A percentile compares a stretch with the other conserved stretches of the same genome.
These are phyloP conservation scores for Mycena sanguinolenta DNA, from an alignment of 768 basidiomycete genomes.

Conservation along the genomic window DNA sequence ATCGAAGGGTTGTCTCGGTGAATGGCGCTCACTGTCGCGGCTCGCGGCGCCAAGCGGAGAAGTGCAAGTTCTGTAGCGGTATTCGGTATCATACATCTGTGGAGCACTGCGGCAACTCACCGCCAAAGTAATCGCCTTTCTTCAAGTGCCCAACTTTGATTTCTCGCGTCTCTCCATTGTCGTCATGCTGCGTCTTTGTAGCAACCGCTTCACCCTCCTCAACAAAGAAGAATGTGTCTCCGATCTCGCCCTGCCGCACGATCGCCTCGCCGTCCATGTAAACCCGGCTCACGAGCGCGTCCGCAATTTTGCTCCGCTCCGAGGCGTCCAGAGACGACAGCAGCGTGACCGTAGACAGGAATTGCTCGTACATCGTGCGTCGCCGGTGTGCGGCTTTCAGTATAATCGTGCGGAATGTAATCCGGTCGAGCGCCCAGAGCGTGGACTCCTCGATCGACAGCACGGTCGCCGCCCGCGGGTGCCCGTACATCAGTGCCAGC, in stretches of 20 bases:
- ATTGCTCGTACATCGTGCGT: conserved; percentile 96
- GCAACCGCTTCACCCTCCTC: conserved; percentile 94
- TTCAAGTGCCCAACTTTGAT: conserved; percentile 80
- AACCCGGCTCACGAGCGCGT: conserved; percentile 88
- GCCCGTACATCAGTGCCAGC: conserved; percentile 97
- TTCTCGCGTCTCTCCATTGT: conserved; percentile 71
- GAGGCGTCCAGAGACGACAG: conserved; percentile 87
- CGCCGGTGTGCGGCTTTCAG: conserved; percentile 92
- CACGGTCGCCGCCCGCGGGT: conserved; percentile 95
- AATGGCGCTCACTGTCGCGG: conserved; percentile 94
- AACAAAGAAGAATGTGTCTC: conserved; percentile 97
- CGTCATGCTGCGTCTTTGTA: conserved; percentile 76
- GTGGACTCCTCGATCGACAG: conserved; percentile 85
- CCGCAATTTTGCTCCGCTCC: conserved; percentile 97
- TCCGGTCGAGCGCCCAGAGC: conserved; percentile 96
- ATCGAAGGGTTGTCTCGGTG: conserved; percentile 59
- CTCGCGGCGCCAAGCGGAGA: conserved; percentile 88
- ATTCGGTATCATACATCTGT: not conserved
- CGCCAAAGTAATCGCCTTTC: conserved; percentile 99
- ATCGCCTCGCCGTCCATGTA: conserved; percentile 90
- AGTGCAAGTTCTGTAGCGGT: conserved; percentile 84
- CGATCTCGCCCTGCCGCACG: conserved; percentile 93
- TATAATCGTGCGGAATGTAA: conserved; percentile 98
- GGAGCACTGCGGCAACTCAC: conserved; percentile 56
- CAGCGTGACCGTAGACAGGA: conserved; percentile 91